Evolutionary conservation across 306 rosid genomes (phyloP), one percentile per base, ranked within the genome.

Genomic region (Biancaea sappan): DNA sequence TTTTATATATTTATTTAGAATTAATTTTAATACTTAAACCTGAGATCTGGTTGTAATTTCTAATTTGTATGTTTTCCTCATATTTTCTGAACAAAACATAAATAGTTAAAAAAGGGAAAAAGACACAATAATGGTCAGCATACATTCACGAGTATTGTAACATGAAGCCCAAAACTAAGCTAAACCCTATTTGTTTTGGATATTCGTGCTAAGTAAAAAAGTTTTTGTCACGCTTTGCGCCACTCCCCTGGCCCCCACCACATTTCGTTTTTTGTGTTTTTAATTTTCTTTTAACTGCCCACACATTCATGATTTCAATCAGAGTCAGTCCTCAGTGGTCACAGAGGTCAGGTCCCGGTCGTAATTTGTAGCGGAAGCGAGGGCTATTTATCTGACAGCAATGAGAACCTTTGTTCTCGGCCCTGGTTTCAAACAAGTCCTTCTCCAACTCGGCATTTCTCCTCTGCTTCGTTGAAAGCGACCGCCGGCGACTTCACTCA

Each of bases 401-500:
- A 63, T 16, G 25, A 38, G 2, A 25, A 54, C 38, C 77, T 71
- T 60, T 58, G 68, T 18, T 14, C 72, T 63, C 68, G 31, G 50
- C 8, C 50, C 6, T 37, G 78, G 75, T 75, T 82, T 31, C n/a
- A 48, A 11, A 8, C 40, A 28, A 63, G 67, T 48, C 69, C 44
- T 14, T 40, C 43, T 61, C 64, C 70, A 51, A 53, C 80, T 35
- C 57, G 51, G 81, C 77, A 81, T 71, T 48, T 72, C 80, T 77
- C 82, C 73, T 69, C 74, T 75, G 71, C 69, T 50, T 60, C 41
- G 61, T 25, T n/a, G 77, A 41, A 46, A 59, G 56, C 13, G 51
- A 67, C 83, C 84, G 76, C 79, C 85, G 86, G 82, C 84, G 87
- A 74, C 60, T 6, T 18, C 9, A 9, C 66, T 9, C 74, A 29